phyloP scores from a whole-genome alignment of 139 green algal species.

The Picochlorum sp. region DNA sequence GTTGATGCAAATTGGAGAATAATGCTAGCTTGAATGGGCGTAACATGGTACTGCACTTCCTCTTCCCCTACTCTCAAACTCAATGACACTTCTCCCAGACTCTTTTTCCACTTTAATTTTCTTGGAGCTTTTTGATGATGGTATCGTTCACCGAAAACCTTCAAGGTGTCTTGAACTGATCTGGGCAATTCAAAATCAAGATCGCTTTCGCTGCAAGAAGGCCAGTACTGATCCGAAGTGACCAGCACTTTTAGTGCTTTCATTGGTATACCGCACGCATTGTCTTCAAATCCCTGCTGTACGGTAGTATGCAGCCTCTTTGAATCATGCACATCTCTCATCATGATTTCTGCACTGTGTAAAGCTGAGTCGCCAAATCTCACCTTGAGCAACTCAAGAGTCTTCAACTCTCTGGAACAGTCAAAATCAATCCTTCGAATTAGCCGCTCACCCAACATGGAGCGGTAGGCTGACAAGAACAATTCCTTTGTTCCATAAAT shows the following conservation, averaged over 20 bases:
- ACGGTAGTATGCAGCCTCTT: slow-evolving; percentile 80
- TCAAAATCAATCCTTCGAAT: slow-evolving; percentile 70
- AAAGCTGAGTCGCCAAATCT: slow-evolving; percentile 79
- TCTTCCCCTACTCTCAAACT: slow-evolving; percentile 39
- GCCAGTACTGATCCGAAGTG: slow-evolving; percentile 85
- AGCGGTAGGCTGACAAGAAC: slow-evolving; percentile 89
- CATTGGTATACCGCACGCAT: slow-evolving; percentile 13
- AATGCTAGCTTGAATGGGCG: slow-evolving; percentile 65
- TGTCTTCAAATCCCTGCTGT: slow-evolving; percentile 7
- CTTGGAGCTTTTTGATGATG: slow-evolving; percentile 73
- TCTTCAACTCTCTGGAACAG: slow-evolving; percentile 73
- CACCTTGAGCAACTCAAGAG: slow-evolving; percentile 91
- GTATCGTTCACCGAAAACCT: slow-evolving; percentile 47
- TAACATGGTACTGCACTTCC: slow-evolving; percentile 39
- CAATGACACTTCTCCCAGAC: slow-evolving; percentile 68
- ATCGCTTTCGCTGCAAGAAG: slow-evolving; percentile 28
- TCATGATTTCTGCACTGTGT: slow-evolving; percentile 55
- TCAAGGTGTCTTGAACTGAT: slow-evolving; percentile 20
- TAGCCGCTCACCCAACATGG: slow-evolving; percentile 74
- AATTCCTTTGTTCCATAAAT: slow-evolving; percentile 78
- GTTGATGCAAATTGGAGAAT: slow-evolving; percentile 60
- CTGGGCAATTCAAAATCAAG: slow-evolving; percentile 43
- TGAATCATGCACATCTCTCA: slow-evolving; percentile 84
- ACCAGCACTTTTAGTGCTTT: slow-evolving; percentile 53
- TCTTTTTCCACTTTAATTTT: slow-evolving; percentile 73